phyloP scores from a whole-genome alignment of 345 rosid genomes.

The Cardamine resedifolia region DNA sequence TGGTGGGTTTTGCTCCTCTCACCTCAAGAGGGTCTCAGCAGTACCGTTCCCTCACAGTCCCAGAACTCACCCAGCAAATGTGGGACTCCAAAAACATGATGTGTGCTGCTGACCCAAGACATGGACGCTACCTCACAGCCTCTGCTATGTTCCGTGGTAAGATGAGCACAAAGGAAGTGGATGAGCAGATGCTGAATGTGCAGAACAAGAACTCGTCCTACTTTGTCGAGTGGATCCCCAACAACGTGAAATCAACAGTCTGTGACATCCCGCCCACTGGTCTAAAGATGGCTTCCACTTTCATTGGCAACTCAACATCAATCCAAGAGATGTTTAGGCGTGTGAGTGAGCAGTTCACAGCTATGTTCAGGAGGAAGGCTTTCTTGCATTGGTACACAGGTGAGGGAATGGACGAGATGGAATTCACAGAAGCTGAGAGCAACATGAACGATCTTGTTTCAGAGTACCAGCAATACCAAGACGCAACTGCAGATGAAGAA shows the following conservation, averaged over 20 bases:
- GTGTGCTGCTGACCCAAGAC: conserved; percentile 41
- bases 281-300: conserved; percentile 28
- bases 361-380: conserved; percentile 29
- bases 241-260: conserved; percentile 31
- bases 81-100: conserved; percentile 40
- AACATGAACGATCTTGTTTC: conserved; percentile 42
- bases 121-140: conserved; percentile 41
- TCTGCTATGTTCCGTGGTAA: conserved; percentile 47
- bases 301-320: conserved; percentile 20
- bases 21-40: conserved; percentile 46
- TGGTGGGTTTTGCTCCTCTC: conserved; percentile 38
- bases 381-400: conserved; percentile 29
- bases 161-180: conserved; percentile 43
- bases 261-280: conserved; percentile 34
- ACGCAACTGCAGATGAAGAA: conserved; percentile 17
- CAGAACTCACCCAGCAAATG: conserved; percentile 41
- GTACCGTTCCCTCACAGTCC: conserved; percentile 38
- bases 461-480: conserved; percentile 30
- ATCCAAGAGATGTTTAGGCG: conserved; percentile 25
- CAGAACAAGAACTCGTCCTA: conserved; percentile 26
- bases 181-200: conserved; percentile 23
- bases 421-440: conserved; percentile 14
- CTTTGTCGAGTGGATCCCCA: conserved; percentile 30
- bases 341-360: conserved; percentile 27
- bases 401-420: conserved; percentile 23